phyloP scores from a whole-genome alignment of 495 filamentous ascomycete genomes.

The Pyronema omphalodes region DNA sequence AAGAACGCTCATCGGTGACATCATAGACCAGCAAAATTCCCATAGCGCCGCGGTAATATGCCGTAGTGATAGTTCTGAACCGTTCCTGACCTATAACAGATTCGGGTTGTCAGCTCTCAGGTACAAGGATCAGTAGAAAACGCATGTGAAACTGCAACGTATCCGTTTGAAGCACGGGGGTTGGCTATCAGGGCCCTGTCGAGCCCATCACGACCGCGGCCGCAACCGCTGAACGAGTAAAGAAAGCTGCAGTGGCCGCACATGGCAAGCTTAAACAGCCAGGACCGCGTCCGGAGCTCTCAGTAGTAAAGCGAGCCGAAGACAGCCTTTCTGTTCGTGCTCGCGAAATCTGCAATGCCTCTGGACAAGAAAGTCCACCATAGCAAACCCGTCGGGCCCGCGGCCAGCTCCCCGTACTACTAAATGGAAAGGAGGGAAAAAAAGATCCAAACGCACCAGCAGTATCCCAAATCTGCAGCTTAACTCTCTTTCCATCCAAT shows the following conservation, averaged over 20 bases:
- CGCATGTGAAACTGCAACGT: too few species aligned
- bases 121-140: neutral
- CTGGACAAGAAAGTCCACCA: too few species aligned
- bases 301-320: neutral
- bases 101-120: neutral
- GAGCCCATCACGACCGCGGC: too few species aligned
- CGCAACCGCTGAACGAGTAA: neutral
- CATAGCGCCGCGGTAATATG: conserved; percentile 97
- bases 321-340: too few species aligned
- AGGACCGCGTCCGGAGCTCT: neutral
- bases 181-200: too few species aligned
- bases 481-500: conserved; percentile 91
- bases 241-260: neutral
- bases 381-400: too few species aligned
- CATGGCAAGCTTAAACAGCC: conserved; percentile 2
- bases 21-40: conserved; percentile 96
- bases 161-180: too few species aligned
- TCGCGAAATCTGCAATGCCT: too few species aligned
- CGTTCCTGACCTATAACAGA: conserved; percentile 52
- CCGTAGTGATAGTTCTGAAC: conserved; percentile 95
- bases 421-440: neutral
- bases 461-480: conserved; percentile 98
- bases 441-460: conserved; percentile 32
- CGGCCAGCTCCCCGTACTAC: too few species aligned
- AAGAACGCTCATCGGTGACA: conserved; percentile 91